Evolutionary conservation across 768 basidiomycete species (phyloP), one percentile per base, ranked within the genome.

Genomic region (Pisolithus sp.): DNA sequence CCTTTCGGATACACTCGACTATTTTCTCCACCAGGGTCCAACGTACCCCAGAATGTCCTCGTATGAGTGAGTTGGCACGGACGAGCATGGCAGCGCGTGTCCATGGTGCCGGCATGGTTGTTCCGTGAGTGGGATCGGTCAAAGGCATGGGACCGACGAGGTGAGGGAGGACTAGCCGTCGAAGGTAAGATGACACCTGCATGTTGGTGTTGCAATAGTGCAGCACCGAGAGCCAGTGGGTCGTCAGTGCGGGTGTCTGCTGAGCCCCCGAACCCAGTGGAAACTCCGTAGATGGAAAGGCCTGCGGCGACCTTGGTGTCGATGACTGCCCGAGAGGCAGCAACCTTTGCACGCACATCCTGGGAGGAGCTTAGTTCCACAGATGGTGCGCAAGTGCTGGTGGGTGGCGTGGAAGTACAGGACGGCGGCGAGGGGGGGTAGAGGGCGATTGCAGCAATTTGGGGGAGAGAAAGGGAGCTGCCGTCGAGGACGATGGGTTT

Each of bases 141-240:
- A 91, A 81, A 8, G 89, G 88, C 0, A 90, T 73, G 10, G 72
- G 37, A 15, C 49, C 58, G 62, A 47, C 18, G 6, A 40, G 20
- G 34, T 37, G 34, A 36, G 5, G 41, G 2, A 3, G 65, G 50
- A 18, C 43, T 28, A 4, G 53, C 54, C 9, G 81, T 76, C 0
- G 85, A 80, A 43, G 89, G 81, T 7, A 85, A 73, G 26, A 69
- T 5, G 2, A 91, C 80, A 34, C 91, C 91, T 48, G 73, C 71
- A 53, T 90, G 86, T 61, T 90, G 86, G 60, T 89, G 86, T 62
- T 93, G 89, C 24, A 92, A 74, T n/a, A 92, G 78, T n/a, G 87
- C 85, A 55, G 82, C 78, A 20, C 86, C 89, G 24, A 93, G 82
- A 9, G 83, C 71, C 53, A 86, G 63, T 20, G 88, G 82, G 48